phyloP scores from a whole-genome alignment of 1,139 yeast species.

The Pichia kudriavzevii region DNA sequence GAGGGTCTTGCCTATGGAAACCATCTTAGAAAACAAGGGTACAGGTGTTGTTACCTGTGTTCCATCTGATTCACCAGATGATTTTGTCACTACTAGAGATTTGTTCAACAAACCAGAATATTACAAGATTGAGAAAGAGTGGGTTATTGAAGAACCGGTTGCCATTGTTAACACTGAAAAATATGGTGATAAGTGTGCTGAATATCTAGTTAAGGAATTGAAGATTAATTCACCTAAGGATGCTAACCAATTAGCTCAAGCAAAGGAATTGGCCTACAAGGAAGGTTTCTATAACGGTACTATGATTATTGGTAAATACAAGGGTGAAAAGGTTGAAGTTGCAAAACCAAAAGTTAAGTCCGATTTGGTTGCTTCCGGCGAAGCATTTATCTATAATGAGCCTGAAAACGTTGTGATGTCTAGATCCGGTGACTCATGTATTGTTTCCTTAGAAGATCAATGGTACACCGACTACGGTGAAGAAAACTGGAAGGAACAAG shows the following conservation, averaged over 20 bases:
- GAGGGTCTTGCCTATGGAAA: slow-evolving; percentile 94
- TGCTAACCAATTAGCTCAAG: slow-evolving; percentile 74
- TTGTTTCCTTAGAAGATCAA: slow-evolving; percentile 96
- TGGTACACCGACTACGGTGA: slow-evolving; percentile 99
- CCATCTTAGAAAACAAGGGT: slow-evolving; percentile 90
- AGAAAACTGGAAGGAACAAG: slow-evolving; percentile 79
- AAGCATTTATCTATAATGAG: slow-evolving; percentile 86
- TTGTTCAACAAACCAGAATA: slow-evolving; percentile 86
- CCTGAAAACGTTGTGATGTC: slow-evolving; percentile 88
- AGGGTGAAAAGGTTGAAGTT: slow-evolving; percentile 82
- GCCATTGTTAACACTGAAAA: slow-evolving; percentile 74
- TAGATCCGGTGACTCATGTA: slow-evolving; percentile 95
- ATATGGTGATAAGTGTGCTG: slow-evolving; percentile 88
- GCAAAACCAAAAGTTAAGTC: slow-evolving; percentile 85
- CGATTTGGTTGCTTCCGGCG: slow-evolving; percentile 68
- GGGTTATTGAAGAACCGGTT: slow-evolving; percentile 73
- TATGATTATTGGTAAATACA: slow-evolving; percentile 72
- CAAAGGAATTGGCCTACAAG: slow-evolving; percentile 92
- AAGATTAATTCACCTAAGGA: slow-evolving; percentile 96
- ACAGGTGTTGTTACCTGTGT: slow-evolving; percentile 99
- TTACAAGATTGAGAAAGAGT: slow-evolving; percentile 74
- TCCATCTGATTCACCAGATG: slow-evolving; percentile 98
- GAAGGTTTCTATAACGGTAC: slow-evolving; percentile 93
- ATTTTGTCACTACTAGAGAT: slow-evolving; percentile 78
- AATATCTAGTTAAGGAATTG: slow-evolving; percentile 71